Evolutionary conservation across 176 grass and related monocot genomes (phyloP).

Genomic region (Bromus sterilis): DNA sequence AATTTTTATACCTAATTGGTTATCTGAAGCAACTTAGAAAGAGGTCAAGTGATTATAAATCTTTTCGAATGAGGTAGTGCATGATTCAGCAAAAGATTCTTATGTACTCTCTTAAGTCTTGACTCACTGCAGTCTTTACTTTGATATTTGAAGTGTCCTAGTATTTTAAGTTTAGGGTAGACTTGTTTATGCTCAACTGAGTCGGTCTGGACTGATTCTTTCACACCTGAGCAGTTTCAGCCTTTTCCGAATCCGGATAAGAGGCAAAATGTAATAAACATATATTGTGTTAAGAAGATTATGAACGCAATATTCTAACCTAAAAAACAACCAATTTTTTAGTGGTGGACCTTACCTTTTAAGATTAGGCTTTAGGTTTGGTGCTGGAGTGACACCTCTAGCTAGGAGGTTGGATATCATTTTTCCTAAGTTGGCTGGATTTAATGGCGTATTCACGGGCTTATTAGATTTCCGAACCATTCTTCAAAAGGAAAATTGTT

Average conservation of each 20-base stretch:
- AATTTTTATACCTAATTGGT: constrained; percentile 5
- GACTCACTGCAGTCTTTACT: neutral
- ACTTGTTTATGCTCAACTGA: neutral
- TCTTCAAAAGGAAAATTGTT: neutral
- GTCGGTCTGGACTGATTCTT: neutral
- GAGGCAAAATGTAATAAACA: neutral
- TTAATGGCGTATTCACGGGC: neutral
- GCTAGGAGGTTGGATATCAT: neutral
- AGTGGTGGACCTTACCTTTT: neutral
- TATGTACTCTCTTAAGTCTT: neutral
- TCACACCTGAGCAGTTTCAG: neutral
- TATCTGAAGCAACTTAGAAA: neutral
- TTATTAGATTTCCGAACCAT: neutral
- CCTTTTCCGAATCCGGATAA: neutral
- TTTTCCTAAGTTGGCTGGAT: neutral
- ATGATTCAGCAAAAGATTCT: constrained; percentile 10
- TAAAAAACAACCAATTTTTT: neutral
- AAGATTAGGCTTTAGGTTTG: neutral
- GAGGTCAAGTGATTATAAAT: neutral
- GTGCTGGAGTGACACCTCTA: neutral
- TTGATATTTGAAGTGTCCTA: constrained; percentile 4
- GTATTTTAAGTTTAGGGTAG: constrained; percentile 1
- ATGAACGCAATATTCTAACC: neutral
- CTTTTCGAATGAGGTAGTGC: neutral
- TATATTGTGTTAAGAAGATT: neutral